Base-by-base conservation (phyloP, 1,139 yeast species). In the Debaryomyces sp. region DNA sequence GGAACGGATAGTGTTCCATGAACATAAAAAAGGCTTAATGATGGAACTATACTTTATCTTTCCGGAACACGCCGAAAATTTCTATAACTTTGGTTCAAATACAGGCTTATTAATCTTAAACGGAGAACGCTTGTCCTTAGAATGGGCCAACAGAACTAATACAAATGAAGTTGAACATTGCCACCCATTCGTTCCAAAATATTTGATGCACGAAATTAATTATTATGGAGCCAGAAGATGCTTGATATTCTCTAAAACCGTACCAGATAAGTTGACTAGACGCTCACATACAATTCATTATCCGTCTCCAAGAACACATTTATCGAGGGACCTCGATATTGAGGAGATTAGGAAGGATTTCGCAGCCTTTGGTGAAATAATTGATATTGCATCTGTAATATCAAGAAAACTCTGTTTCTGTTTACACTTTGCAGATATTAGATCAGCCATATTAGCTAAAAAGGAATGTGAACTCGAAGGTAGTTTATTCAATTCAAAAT, bases 301-400 rank as follows among this genome's bases (percentile, higher is more conserved):
- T 50, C 78, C 78, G 3, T 64, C 68, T 17, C 68, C 78, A 1
- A 54, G 50, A 9, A 54, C 57, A 15, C 72, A 73, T 53, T 72
- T 60, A 45, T 66, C 75, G 0, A 50, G 52, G 15, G 64, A 61
- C 17, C 60, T 76, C 34, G 61, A 69, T 35, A 59, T 66, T 13
- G 62, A 61, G 35, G 50, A 60, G 18, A 69, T 86, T 5, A 66
- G 64, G 36, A 48, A 60, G 13, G 89, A 86, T 56, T 85, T 89
- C 59, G 66, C 67, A 6, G 61, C 58, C 22, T 84, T 76, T 64
- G 96, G 96, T 0, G 72, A 73, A 2, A 73, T 89, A 1, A 63
- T 86, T n/a, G 88, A 85, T 35, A 66, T 87, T 6, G 68, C 80
- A 2, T 89, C 96, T 1, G 78, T 87, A 22, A 75, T 88, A n/a